Evolutionary conservation across 768 basidiomycete genomes (phyloP).

Genomic region (Suillus cothurnatus): DNA sequence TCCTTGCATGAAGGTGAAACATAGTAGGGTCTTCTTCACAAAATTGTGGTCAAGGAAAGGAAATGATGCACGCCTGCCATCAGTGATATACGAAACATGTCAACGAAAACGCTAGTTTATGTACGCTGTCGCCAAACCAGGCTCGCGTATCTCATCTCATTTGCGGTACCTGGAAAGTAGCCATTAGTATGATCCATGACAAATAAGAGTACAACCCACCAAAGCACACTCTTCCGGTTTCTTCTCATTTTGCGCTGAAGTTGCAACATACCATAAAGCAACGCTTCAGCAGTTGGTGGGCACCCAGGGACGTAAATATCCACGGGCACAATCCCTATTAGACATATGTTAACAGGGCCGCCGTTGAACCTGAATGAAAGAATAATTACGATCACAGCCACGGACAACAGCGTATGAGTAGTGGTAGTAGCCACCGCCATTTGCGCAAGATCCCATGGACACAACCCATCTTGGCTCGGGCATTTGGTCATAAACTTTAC

Average conservation of each 20-base stretch:
- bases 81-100: not conserved
- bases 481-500: slow-evolving; percentile 99
- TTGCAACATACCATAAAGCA: slow-evolving; percentile 96
- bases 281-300: slow-evolving; percentile 93
- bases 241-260: slow-evolving; percentile 95
- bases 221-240: slow-evolving; percentile 83
- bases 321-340: slow-evolving; percentile 89
- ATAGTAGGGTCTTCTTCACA: not conserved
- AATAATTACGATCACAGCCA: slow-evolving; percentile 87
- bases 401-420: slow-evolving; percentile 99
- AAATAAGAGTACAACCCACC: slow-evolving; percentile 48
- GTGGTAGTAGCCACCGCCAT: slow-evolving; percentile 97
- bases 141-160: slow-evolving; percentile 30
- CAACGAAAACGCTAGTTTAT: slow-evolving; percentile 11
- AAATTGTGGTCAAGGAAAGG: not conserved
- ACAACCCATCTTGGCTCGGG: slow-evolving; percentile 99
- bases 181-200: not conserved
- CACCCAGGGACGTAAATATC: slow-evolving; percentile 98
- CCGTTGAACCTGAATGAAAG: slow-evolving; percentile 3
- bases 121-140: slow-evolving; percentile 28
- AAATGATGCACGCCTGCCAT: not conserved
- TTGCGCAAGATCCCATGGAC: slow-evolving; percentile 99
- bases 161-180: slow-evolving; percentile 53
- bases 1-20: not conserved
- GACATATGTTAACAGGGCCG: not conserved